Conservation (phyloP, 2,329 filamentous ascomycete genomes). For the Herpotrichia juniperi region DNA sequence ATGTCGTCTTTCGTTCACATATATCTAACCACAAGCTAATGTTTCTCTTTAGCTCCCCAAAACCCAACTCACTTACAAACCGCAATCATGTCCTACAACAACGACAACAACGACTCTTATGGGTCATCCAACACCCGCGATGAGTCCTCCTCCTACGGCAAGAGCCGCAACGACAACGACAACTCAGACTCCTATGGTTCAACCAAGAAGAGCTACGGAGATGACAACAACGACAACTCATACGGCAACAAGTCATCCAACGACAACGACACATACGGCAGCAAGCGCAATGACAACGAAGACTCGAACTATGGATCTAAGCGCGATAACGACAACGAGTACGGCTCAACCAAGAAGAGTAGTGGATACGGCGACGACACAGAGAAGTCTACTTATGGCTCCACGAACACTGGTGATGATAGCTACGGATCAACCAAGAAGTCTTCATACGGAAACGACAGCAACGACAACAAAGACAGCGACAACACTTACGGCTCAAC, state of each 20-base stretch:
- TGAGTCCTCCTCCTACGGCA: constrained; percentile 17
- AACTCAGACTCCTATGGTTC: constrained; percentile 6
- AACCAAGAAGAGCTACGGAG: neutral
- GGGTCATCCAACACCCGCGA: constrained; percentile 6
- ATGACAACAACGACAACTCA: neutral
- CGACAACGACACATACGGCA: constrained; percentile 9
- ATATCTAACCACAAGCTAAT: too few species aligned
- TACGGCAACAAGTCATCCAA: constrained; percentile 2
- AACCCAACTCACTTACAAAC: neutral
- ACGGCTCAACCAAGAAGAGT: neutral
- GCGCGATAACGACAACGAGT: constrained; percentile 1
- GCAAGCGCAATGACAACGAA: constrained; percentile 3
- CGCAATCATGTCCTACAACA: neutral
- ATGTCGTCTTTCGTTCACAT: too few species aligned
- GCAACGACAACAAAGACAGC: constrained; percentile 6
- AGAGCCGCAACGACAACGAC: constrained; percentile 4
- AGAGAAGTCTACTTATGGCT: neutral
- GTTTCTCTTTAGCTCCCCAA: neutral
- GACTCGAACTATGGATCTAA: constrained; percentile 4
- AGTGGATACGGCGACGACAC: neutral
- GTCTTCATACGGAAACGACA: constrained; percentile 9
- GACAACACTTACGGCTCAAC: constrained; percentile 10
- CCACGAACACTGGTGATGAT: neutral
- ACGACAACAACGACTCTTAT: neutral
- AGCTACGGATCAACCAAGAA: neutral